phyloP scores from a whole-genome alignment of 768 basidiomycete species.

The Daedalea quercina region DNA sequence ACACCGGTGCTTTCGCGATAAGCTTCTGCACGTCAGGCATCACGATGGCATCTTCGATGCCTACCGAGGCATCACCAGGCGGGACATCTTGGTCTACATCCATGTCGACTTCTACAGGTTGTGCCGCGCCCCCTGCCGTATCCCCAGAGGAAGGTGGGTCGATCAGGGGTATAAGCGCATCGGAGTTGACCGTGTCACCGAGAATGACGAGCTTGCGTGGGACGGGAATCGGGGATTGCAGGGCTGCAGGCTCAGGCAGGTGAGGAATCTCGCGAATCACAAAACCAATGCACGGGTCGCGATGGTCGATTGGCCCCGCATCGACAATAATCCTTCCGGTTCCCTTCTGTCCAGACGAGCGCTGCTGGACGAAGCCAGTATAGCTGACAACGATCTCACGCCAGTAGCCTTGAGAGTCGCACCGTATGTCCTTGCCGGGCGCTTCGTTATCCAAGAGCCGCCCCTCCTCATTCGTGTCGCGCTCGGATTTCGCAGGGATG shows the following conservation, averaged over 20 bases:
- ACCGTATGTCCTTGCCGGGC: constrained; percentile 52
- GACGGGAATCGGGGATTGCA: constrained; percentile 8
- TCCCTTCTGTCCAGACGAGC: background rate
- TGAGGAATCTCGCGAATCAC: constrained; percentile 52
- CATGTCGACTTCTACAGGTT: background rate
- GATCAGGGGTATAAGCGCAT: constrained; percentile 46
- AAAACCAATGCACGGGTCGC: constrained; percentile 80
- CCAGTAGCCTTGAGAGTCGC: constrained; percentile 61
- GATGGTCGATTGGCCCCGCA: constrained; percentile 72
- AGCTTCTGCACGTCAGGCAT: background rate
- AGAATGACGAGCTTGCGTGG: constrained; percentile 66
- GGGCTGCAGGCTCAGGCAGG: constrained; percentile 7
- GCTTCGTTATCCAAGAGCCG: constrained; percentile 59
- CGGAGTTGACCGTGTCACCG: constrained; percentile 71
- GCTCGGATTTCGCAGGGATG: constrained; percentile 6
- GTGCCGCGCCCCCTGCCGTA: background rate
- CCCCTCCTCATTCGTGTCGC: constrained; percentile 14
- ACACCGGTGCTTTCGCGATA: constrained; percentile 15
- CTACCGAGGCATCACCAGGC: constrained; percentile 18
- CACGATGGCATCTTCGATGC: constrained; percentile 12
- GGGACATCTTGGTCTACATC: background rate
- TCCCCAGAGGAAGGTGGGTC: background rate
- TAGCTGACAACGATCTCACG: constrained; percentile 32
- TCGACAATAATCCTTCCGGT: constrained; percentile 40
- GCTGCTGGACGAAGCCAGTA: background rate